Conservation (phyloP, 345 rosid genomes). For the Toxicodendron radicans region DNA sequence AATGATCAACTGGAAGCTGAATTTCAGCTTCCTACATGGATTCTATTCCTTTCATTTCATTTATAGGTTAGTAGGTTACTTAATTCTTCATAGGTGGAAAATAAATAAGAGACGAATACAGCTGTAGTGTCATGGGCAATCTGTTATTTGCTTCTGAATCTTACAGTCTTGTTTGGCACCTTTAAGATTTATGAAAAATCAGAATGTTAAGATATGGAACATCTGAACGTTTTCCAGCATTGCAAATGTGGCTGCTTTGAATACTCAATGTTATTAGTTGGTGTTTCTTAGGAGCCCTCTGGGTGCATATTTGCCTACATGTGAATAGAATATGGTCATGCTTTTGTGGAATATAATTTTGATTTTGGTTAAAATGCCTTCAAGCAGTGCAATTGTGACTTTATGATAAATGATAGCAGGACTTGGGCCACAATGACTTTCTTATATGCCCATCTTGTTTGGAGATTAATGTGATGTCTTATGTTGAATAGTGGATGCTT, state of each 20-base stretch:
- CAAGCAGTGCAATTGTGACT: background rate
- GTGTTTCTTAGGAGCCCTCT: background rate
- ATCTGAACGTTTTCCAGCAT: background rate
- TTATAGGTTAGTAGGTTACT: background rate
- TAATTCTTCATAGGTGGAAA: background rate
- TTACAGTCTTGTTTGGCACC: background rate
- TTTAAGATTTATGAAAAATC: background rate
- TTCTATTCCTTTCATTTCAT: background rate
- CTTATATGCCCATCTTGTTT: background rate
- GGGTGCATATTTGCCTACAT: background rate
- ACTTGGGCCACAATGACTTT: background rate
- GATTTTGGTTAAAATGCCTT: background rate
- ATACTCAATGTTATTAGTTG: background rate
- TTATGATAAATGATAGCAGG: background rate
- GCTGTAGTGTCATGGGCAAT: background rate
- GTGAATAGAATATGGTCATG: background rate
- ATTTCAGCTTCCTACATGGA: background rate
- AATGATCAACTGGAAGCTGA: background rate
- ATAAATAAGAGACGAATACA: background rate
- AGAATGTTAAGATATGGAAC: background rate
- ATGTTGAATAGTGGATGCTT: background rate
- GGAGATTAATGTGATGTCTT: constrained; percentile 9
- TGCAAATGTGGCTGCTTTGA: background rate
- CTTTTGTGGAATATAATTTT: background rate
- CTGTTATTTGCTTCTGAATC: background rate